These are phyloP conservation scores for Arabidopsis hybrid DNA, from an alignment of 441 rosid species.

Conservation along the genomic window DNA sequence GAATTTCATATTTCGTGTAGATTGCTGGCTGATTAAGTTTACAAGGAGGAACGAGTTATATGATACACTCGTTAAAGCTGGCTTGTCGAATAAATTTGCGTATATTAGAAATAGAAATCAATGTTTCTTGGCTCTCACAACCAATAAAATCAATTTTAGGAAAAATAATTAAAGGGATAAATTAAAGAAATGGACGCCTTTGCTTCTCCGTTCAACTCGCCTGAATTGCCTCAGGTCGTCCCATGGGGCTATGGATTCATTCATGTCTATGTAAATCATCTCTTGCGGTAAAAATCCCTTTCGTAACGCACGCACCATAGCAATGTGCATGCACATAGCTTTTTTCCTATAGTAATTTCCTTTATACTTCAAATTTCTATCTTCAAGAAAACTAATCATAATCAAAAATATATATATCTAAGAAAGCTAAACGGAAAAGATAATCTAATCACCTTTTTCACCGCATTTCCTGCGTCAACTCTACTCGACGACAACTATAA, in stretches of 20 bases:
- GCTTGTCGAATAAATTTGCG: conserved; percentile 14
- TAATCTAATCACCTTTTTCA: neutral
- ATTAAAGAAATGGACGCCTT: neutral
- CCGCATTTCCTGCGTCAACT: conserved; percentile 63
- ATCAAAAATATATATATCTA: neutral
- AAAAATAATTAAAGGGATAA: too few species aligned
- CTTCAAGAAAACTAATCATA: neutral
- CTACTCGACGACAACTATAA: conserved; percentile 44
- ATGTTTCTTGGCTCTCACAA: conserved; percentile 8
- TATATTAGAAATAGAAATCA: conserved; percentile 2
- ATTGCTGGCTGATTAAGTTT: neutral
- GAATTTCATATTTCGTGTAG: too few species aligned
- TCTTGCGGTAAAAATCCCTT: neutral
- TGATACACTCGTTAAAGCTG: conserved; percentile 1
- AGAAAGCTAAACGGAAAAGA: neutral
- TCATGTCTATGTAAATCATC: neutral
- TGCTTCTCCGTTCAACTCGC: conserved; percentile 36
- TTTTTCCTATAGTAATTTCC: neutral
- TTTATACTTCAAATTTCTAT: neutral
- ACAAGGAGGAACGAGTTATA: neutral
- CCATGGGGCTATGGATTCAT: conserved; percentile 3
- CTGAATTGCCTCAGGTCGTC: conserved; percentile 8
- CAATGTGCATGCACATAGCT: neutral
- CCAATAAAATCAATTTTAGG: neutral
- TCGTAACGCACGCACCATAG: too few species aligned